Percentiles rank a stretch among this genome's conserved stretches.
phyloP scores from a whole-genome alignment of 345 rosid genomes.

The Melaleuca quinquenervia region DNA sequence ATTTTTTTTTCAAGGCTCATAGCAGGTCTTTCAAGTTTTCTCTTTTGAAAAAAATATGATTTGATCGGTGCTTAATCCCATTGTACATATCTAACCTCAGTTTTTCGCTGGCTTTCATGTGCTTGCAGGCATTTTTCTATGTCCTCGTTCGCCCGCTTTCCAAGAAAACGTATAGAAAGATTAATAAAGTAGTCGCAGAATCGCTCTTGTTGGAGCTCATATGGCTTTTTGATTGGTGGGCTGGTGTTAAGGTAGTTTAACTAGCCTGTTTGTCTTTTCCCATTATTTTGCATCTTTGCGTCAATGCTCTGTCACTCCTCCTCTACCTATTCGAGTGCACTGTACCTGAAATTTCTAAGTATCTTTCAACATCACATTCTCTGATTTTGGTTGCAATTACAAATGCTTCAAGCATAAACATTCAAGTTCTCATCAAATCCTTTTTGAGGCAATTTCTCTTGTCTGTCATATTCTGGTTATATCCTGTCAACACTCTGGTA shows the following conservation, averaged over 20 bases:
- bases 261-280: background rate
- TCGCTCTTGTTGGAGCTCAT: slow-evolving; percentile 84
- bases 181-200: slow-evolving; percentile 61
- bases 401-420: background rate
- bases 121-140: slow-evolving; percentile 64
- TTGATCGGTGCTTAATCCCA: background rate
- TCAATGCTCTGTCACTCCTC: background rate
- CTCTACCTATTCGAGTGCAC: background rate
- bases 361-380: background rate
- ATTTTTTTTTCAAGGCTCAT: background rate
- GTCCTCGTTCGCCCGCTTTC: slow-evolving; percentile 61
- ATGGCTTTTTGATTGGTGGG: slow-evolving; percentile 97
- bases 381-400: background rate
- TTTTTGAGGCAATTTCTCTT: background rate
- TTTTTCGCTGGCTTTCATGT: background rate
- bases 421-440: background rate
- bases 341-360: background rate
- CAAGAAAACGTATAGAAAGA: slow-evolving; percentile 54
- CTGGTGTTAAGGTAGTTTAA: slow-evolving; percentile 55
- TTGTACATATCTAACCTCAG: background rate
- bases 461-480: background rate
- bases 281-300: background rate
- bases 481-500: background rate
- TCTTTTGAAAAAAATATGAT: background rate
- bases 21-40: background rate